Percentiles rank a stretch among this genome's conserved stretches.
Evolutionary conservation across 1,284 basidiomycete genomes (phyloP).

Genomic region (Caloboletus inedulis): DNA sequence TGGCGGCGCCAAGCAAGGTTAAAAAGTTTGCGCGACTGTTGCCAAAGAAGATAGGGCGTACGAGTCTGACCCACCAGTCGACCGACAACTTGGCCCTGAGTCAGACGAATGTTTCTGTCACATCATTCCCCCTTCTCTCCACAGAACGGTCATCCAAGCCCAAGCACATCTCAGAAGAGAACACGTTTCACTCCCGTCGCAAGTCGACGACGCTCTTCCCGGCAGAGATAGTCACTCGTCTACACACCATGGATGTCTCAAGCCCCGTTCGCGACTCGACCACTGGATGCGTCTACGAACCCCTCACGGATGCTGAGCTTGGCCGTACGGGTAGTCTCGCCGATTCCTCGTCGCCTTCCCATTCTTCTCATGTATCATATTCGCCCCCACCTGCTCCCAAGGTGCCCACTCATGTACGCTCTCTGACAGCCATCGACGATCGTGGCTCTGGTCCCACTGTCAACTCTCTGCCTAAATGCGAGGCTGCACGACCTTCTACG

Average conservation of each 20-base stretch:
- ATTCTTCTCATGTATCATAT: conserved; percentile 16
- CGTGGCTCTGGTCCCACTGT: conserved; percentile 3
- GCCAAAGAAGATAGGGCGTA: conserved; percentile 34
- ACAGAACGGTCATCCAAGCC: conserved; percentile 26
- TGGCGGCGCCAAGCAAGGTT: conserved; percentile 21
- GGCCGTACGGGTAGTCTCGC: conserved; percentile 11
- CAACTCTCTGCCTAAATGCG: conserved; percentile 1
- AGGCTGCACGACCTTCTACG: conserved; percentile 15
- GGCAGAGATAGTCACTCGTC: conserved; percentile 26
- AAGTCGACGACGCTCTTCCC: conserved; percentile 35
- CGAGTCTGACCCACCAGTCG: conserved; percentile 27
- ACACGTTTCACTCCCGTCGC: conserved; percentile 36
- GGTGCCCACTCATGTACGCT: conserved; percentile 23
- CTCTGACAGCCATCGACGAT: conserved; percentile 23
- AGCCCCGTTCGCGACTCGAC: conserved; percentile 23
- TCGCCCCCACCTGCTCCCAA: conserved; percentile 6
- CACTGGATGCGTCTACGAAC: conserved; percentile 28
- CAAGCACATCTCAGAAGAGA: conserved; percentile 31
- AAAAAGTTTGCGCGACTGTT: conserved; percentile 30
- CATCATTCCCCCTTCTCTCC: conserved; percentile 28
- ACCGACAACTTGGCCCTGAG: conserved; percentile 26
- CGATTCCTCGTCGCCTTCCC: conserved; percentile 18
- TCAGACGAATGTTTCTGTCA: conserved; percentile 27
- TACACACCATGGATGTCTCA: conserved; percentile 33
- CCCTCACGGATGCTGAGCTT: conserved; percentile 30